phyloP scores from a whole-genome alignment of 768 basidiomycete genomes.

The Amanita thiersii region DNA sequence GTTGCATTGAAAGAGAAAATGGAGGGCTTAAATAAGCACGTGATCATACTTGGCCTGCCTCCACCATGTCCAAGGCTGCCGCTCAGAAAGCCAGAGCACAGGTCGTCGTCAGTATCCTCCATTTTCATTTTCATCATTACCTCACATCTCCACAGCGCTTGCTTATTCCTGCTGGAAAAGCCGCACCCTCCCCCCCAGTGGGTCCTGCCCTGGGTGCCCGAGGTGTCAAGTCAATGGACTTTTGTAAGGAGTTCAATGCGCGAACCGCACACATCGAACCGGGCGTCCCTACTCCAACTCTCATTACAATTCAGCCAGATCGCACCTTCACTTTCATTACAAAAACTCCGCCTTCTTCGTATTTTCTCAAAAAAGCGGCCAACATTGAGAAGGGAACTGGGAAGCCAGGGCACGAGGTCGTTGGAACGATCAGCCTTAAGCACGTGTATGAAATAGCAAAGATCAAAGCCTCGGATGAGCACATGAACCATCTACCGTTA shows the following conservation, averaged over 20 bases:
- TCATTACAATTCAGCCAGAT: constrained; percentile 91
- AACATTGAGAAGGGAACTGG: constrained; percentile 88
- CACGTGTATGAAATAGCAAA: constrained; percentile 98
- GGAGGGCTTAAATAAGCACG: background rate
- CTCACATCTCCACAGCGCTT: constrained; percentile 48
- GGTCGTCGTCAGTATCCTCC: constrained; percentile 52
- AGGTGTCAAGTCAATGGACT: constrained; percentile 99
- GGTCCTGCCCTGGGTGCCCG: constrained; percentile 96
- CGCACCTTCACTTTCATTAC: constrained; percentile 90
- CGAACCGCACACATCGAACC: constrained; percentile 81
- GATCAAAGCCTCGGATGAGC: constrained; percentile 88
- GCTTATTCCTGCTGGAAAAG: constrained; percentile 88
- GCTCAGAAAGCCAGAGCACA: constrained; percentile 57
- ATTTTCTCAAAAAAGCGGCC: constrained; percentile 86
- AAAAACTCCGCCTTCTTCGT: constrained; percentile 84
- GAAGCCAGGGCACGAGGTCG: constrained; percentile 68
- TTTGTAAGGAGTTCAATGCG: constrained; percentile 99
- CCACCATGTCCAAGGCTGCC: constrained; percentile 56
- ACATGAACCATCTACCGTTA: constrained; percentile 78
- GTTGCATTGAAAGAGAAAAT: background rate
- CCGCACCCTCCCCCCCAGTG: constrained; percentile 91
- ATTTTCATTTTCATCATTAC: constrained; percentile 10
- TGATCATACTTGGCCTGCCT: constrained; percentile 4
- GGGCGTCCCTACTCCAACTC: constrained; percentile 84
- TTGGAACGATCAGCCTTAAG: constrained; percentile 86